Evolutionary conservation across 169 alveolate genomes (phyloP), one percentile per base, ranked within the genome.

Genomic region (Amoebophrya sp.): DNA sequence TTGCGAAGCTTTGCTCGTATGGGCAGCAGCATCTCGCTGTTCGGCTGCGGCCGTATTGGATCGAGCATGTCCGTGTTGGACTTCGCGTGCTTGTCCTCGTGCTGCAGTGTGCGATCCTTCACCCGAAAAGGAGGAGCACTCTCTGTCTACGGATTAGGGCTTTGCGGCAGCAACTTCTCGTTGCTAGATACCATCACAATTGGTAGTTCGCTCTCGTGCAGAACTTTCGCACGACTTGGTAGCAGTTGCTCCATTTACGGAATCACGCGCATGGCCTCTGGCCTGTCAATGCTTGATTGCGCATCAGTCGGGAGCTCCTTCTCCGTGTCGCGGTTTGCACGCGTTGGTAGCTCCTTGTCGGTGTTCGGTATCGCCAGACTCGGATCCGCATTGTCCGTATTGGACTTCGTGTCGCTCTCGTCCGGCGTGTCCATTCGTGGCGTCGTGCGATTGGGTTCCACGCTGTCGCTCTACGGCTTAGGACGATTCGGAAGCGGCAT

Each of bases 361-460:
- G 83, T 77, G 29, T 93, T 40, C 29, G 92, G 92, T 40, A 10
- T 93, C 91, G 83, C 94, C 18, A 34, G 93, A 0, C 41, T 89
- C n/a, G 93, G 65, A 34, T 12, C 29, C 18, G 65, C 65, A 18
- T 53, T 78, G 39, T 78, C 65, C n/a, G 33, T 55, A 24, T 53
- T 76, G 65, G 65, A 47, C 18, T 47, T 47, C 65, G 65, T 47
- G 29, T 47, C 65, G 65, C 65, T 47, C 29, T 47, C 65, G 29
- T 12, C 29, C 18, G 65, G 65, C 65, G 65, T 47, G 29, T 47
- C 65, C 65, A 47, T 47, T 18, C 65, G 65, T 47, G 65, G 65
- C 65, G 65, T 89, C 53, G 47, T 89, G 41, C 36, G 90, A 47
- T 33, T 40, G 24, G 90, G 90, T 47, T 36, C 54, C 40, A 89